These are phyloP conservation scores for Macrophomina tecta DNA, from an alignment of 2,329 filamentous ascomycete species.

Conservation along the genomic window DNA sequence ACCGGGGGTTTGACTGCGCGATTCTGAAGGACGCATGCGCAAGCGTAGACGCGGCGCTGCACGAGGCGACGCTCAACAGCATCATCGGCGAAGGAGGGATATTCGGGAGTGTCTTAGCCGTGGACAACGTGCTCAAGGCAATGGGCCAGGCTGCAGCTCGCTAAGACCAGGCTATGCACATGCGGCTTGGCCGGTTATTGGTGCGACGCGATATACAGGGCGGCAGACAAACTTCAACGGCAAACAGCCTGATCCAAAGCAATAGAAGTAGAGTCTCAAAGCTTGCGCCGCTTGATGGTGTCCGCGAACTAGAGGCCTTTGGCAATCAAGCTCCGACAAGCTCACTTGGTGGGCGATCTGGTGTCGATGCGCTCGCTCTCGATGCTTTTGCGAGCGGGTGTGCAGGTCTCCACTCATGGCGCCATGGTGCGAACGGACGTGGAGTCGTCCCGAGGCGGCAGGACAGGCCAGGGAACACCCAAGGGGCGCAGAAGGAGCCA, in stretches of 20 bases:
- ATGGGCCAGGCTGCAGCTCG: constrained; percentile 29
- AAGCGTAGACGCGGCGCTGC: constrained; percentile 39
- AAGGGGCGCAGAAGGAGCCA: background rate
- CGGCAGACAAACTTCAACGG: background rate
- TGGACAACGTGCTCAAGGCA: constrained; percentile 35
- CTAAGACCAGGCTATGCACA: background rate
- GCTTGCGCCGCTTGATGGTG: background rate
- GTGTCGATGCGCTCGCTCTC: background rate
- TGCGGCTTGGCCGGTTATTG: background rate
- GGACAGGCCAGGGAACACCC: background rate
- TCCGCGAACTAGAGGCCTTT: background rate
- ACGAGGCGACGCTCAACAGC: constrained; percentile 38
- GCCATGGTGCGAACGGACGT: constrained; percentile 7
- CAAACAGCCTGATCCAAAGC: background rate
- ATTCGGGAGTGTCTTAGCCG: constrained; percentile 16
- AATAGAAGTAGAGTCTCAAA: background rate
- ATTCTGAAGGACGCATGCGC: constrained; percentile 56
- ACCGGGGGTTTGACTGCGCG: constrained; percentile 61
- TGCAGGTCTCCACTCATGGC: constrained; percentile 5
- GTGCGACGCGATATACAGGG: background rate
- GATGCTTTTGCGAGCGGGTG: background rate
- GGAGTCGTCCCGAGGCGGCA: background rate
- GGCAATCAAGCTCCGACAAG: constrained; percentile 17
- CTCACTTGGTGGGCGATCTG: constrained; percentile 14
- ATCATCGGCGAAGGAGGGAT: constrained; percentile 18